A percentile compares a stretch with the other conserved stretches of the same genome.
phyloP scores from a whole-genome alignment of 2,329 filamentous ascomycete species.

The Malbranchea zuffiana region DNA sequence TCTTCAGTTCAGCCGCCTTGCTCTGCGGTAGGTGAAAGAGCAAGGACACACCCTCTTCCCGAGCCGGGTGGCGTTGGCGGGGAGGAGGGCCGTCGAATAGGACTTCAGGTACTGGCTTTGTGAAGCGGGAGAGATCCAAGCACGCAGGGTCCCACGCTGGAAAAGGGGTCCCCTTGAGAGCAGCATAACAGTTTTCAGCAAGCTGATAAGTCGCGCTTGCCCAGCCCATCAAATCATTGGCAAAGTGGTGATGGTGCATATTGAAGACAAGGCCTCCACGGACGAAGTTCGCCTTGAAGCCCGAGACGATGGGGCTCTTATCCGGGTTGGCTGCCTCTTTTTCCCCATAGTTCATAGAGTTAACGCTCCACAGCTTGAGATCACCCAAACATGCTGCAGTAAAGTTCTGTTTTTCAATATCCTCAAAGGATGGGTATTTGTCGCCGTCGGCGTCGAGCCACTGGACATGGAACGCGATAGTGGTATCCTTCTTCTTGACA shows the following conservation, averaged over 20 bases:
- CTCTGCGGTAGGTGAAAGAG: constrained; percentile 38
- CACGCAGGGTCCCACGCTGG: constrained; percentile 29
- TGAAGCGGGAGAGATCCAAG: constrained; percentile 29
- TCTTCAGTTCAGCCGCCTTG: constrained; percentile 34
- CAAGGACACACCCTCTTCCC: constrained; percentile 19
- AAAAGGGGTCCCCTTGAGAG: constrained; percentile 18
- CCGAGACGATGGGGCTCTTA: constrained; percentile 25
- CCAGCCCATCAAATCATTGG: constrained; percentile 37
- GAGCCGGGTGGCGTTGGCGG: constrained; percentile 23
- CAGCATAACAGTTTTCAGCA: constrained; percentile 35
- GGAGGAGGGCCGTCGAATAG: constrained; percentile 24
- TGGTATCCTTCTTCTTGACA: constrained; percentile 27
- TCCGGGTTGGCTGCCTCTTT: constrained; percentile 31
- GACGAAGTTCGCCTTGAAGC: constrained; percentile 36
- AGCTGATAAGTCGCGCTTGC: constrained; percentile 30
- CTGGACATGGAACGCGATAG: constrained; percentile 29
- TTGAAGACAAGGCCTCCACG: constrained; percentile 34
- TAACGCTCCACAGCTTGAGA: constrained; percentile 26
- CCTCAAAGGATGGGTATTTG: constrained; percentile 29
- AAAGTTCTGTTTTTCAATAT: constrained; percentile 31
- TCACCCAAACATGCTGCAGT: constrained; percentile 25
- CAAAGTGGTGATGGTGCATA: constrained; percentile 36
- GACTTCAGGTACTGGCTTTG: constrained; percentile 21
- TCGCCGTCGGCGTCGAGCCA: constrained; percentile 29
- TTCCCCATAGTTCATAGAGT: constrained; percentile 32